phyloP scores from a whole-genome alignment of 805 yeast genomes.

The Lachancea lanzarotensis region DNA sequence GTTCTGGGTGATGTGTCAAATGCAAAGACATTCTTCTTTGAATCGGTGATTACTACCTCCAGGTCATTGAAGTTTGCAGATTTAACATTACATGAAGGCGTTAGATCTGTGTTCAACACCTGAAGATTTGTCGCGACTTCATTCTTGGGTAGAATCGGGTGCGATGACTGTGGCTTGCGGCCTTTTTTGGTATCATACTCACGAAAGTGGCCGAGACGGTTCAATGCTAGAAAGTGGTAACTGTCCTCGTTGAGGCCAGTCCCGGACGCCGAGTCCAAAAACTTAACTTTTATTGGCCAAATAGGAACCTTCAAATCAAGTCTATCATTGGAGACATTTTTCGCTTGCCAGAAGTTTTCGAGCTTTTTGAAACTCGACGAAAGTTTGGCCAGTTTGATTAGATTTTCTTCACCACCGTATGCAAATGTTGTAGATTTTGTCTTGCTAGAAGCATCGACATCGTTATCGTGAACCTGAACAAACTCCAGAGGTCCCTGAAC shows the following conservation, averaged over 20 bases:
- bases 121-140: slow-evolving; percentile 24
- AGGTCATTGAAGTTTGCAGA: slow-evolving; percentile 20
- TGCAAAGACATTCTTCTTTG: slow-evolving; percentile 56
- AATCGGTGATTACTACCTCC: slow-evolving; percentile 63
- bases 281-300: slow-evolving; percentile 57
- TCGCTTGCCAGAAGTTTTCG: slow-evolving; percentile 55
- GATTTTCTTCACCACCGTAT: slow-evolving; percentile 77
- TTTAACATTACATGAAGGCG: slow-evolving; percentile 20
- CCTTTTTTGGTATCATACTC: slow-evolving; percentile 64
- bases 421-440: slow-evolving; percentile 43
- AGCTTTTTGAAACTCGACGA: slow-evolving; percentile 21
- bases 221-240: slow-evolving; percentile 52
- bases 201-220: slow-evolving; percentile 53
- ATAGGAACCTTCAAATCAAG: slow-evolving; percentile 78
- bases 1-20: slow-evolving; percentile 48
- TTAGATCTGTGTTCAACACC: slow-evolving; percentile 10
- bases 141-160: slow-evolving; percentile 24
- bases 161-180: slow-evolving; percentile 51
- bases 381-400: slow-evolving; percentile 27
- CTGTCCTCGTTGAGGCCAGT: slow-evolving; percentile 25
- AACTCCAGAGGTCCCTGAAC: slow-evolving; percentile 42
- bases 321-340: slow-evolving; percentile 75
- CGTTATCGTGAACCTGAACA: slow-evolving; percentile 38
- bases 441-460: slow-evolving; percentile 21
- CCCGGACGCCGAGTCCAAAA: slow-evolving; percentile 34